Base-by-base conservation (phyloP, 371 early-diverging fungal species). In the Lichtheimia ramosa region DNA sequence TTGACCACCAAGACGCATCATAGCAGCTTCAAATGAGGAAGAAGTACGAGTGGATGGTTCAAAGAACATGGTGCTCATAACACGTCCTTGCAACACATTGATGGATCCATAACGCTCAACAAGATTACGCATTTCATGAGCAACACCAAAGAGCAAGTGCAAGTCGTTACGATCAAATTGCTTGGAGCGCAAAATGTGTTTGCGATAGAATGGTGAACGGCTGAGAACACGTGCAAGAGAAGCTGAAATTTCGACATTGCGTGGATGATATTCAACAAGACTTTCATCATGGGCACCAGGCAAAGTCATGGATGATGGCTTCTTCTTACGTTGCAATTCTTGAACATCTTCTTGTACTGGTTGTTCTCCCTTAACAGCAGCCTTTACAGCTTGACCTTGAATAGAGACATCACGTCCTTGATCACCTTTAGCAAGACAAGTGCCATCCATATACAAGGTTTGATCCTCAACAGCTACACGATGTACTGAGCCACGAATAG, bases 21-120 rank as follows among this genome's bases (percentile, higher is more conserved):
- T 96, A 41, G 98, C 98, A 27, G 97, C 88, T 68, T 94, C 89
- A 74, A 98, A 96, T 13, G 96, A 96, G 64, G 87, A 84, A 8
- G 90, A 89, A 2, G 98, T 98, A 59, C 98, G 88, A 49, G 97
- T 97, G 48, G 94, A 93, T 41, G 98, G 93, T 82, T 98, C 98
- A 70, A 91, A 97, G 85, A 98, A 97, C 68, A 96, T 92, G 21
- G 91, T 89, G 73, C 91, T 91, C 83, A 98, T 86, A 4, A 96
- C 92, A 62, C 94, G 93, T 24, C 96, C 97, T 48, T 84, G 75
- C 48, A 98, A 78, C 52, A 98, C 59, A 48, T 93, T 89, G 59
- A 94, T 84, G 34, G 80, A 74, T 7, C 96, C 97, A 54, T 90
- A 85, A 41, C 92, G 88, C 73, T 97, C 95, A 12, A 96, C 96